phyloP scores from a whole-genome alignment of 371 early-diverging fungal species.

The Dipsacomyces acuminosporus region DNA sequence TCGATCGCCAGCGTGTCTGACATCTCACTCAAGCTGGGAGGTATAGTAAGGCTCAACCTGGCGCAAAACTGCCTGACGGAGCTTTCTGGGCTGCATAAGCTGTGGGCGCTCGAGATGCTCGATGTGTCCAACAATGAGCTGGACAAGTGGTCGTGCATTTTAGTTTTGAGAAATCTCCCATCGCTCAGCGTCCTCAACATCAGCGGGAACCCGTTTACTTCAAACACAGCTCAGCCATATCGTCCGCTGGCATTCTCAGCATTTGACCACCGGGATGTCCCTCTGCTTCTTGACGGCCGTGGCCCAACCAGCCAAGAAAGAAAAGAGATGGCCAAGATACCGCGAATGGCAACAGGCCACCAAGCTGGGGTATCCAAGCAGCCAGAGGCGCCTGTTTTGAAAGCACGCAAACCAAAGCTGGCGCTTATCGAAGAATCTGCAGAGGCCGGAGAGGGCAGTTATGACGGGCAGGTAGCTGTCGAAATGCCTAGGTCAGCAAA shows the following conservation, averaged over 20 bases:
- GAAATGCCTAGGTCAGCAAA: not conserved
- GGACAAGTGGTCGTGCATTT: slow-evolving; percentile 19
- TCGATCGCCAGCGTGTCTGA: slow-evolving; percentile 58
- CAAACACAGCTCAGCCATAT: not conserved
- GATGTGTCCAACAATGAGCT: slow-evolving; percentile 65
- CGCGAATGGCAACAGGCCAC: slow-evolving; percentile 37
- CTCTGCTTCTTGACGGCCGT: slow-evolving; percentile 29
- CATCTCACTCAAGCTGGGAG: slow-evolving; percentile 62
- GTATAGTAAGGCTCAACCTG: slow-evolving; percentile 58
- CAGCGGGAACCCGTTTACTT: slow-evolving; percentile 31
- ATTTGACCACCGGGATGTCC: slow-evolving; percentile 38
- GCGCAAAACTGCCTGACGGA: slow-evolving; percentile 62
- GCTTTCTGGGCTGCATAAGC: slow-evolving; percentile 60
- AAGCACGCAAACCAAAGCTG: slow-evolving; percentile 30
- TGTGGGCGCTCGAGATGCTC: slow-evolving; percentile 66
- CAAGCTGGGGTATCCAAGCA: slow-evolving; percentile 3
- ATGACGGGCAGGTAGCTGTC: not conserved
- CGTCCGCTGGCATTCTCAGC: slow-evolving; percentile 35
- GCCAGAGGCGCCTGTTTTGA: slow-evolving; percentile 1
- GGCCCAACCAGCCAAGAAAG: slow-evolving; percentile 28
- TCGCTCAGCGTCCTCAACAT: slow-evolving; percentile 21
- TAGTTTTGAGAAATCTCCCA: slow-evolving; percentile 33
- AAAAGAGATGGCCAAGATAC: slow-evolving; percentile 28
- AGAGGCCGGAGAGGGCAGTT: not conserved
- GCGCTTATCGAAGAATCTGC: slow-evolving; percentile 39